These are phyloP conservation scores for Tetrahymena malaccensis DNA, from an alignment of 73 alveolate genomes.

Conservation along the genomic window DNA sequence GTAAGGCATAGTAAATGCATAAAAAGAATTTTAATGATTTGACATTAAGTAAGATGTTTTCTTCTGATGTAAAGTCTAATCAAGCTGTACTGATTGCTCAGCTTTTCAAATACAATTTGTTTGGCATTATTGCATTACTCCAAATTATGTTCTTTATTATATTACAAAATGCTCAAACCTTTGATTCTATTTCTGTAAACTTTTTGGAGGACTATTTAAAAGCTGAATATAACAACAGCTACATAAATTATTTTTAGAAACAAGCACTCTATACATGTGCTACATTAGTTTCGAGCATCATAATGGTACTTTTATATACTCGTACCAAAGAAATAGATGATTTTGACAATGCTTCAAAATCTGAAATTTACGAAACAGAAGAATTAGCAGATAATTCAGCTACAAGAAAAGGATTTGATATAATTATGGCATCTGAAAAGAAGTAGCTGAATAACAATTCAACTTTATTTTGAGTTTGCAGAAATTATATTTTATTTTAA, in stretches of 20 bases:
- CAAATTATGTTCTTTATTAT: background rate
- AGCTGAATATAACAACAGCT: background rate
- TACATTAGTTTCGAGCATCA: background rate
- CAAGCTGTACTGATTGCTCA: background rate
- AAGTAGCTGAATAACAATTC: background rate
- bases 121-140: background rate
- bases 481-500: background rate
- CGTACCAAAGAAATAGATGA: background rate
- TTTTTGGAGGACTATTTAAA: background rate
- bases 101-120: background rate
- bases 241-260: background rate
- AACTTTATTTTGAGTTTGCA: background rate
- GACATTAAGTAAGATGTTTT: background rate
- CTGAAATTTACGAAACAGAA: background rate
- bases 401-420: background rate
- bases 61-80: background rate
- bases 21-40: background rate
- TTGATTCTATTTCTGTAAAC: background rate
- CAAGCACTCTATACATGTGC: background rate
- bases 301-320: background rate
- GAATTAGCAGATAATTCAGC: background rate
- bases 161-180: background rate
- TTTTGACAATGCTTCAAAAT: background rate
- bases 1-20: background rate
- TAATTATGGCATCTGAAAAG: background rate